Conservation (phyloP, 257 asterid genomes). For the Striga asiatica region DNA sequence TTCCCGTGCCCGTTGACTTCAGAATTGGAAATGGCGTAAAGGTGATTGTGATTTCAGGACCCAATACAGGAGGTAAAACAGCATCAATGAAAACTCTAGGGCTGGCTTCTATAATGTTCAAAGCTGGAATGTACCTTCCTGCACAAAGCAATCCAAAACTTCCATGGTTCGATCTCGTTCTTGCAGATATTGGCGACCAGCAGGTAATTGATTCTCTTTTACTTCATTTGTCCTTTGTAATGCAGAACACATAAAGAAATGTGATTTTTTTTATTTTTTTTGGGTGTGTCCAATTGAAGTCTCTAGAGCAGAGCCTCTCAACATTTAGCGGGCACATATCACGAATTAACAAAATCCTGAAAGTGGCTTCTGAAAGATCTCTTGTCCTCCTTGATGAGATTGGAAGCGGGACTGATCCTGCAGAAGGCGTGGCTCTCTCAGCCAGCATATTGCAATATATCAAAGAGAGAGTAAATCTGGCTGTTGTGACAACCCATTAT, state of each 20-base stretch:
- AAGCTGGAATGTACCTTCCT: constrained; percentile 91
- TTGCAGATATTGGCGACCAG: constrained; percentile 90
- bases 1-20: constrained; percentile 83
- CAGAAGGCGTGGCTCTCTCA: constrained; percentile 93
- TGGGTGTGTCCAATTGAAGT: constrained; percentile 51
- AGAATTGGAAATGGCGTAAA: constrained; percentile 49
- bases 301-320: constrained; percentile 87
- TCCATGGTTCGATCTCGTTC: constrained; percentile 95
- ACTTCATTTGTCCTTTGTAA: constrained; percentile 6
- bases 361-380: constrained; percentile 69
- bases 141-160: constrained; percentile 58
- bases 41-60: constrained; percentile 87
- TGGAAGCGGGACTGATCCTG: constrained; percentile 98
- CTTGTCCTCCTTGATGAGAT: constrained; percentile 95
- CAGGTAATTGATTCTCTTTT: constrained; percentile 50
- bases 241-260: constrained; percentile 17
- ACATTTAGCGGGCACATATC: constrained; percentile 96
- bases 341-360: constrained; percentile 55
- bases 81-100: constrained; percentile 95
- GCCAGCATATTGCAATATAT: constrained; percentile 77
- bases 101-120: constrained; percentile 69
- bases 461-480: constrained; percentile 72
- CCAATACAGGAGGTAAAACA: constrained; percentile 97
- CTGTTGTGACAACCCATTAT: constrained; percentile 90
- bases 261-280: not conserved